Percentiles rank a stretch among this genome's conserved stretches.
Conservation (phyloP, 2,329 filamentous ascomycete species). For the Cyphellophora attinorum region DNA sequence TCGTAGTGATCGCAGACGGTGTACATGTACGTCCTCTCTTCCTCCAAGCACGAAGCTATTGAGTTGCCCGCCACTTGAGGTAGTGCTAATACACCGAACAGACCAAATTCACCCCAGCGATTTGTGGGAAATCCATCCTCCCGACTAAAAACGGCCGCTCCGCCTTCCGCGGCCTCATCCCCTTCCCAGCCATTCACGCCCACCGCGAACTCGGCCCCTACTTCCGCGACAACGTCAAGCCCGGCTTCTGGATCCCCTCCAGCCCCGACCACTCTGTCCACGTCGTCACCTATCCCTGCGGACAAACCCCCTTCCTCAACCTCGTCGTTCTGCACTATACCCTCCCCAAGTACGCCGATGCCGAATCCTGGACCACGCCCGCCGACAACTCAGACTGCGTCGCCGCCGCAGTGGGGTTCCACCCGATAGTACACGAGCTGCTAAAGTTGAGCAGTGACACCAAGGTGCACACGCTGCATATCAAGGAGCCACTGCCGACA, state of each 20-base stretch:
- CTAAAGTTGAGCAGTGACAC: background rate
- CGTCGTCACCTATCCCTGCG: constrained; percentile 18
- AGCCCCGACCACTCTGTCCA: constrained; percentile 10
- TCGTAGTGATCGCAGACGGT: constrained; percentile 32
- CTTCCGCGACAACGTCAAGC: constrained; percentile 13
- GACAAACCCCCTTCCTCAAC: constrained; percentile 16
- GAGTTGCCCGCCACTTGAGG: no score
- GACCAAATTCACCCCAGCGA: constrained; percentile 7
- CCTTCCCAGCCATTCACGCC: constrained; percentile 16
- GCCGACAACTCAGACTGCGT: background rate
- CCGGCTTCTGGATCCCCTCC: constrained; percentile 16
- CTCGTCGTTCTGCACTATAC: constrained; percentile 15
- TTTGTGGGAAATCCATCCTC: constrained; percentile 14
- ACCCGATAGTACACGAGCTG: background rate
- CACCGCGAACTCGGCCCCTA: constrained; percentile 14
- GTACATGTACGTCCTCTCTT: constrained; percentile 21
- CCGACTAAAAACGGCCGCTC: constrained; percentile 17
- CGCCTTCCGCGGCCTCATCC: constrained; percentile 18
- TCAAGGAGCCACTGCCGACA: no score
- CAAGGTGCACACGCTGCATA: background rate
- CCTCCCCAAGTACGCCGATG: background rate
- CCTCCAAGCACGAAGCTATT: constrained; percentile 20
- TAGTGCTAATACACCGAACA: no score
- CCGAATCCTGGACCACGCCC: background rate
- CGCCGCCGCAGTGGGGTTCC: background rate